A percentile compares a stretch with the other conserved stretches of the same genome.
Evolutionary conservation across 495 filamentous ascomycete species (phyloP).

Genomic region (Hypoxylon perforatum): DNA sequence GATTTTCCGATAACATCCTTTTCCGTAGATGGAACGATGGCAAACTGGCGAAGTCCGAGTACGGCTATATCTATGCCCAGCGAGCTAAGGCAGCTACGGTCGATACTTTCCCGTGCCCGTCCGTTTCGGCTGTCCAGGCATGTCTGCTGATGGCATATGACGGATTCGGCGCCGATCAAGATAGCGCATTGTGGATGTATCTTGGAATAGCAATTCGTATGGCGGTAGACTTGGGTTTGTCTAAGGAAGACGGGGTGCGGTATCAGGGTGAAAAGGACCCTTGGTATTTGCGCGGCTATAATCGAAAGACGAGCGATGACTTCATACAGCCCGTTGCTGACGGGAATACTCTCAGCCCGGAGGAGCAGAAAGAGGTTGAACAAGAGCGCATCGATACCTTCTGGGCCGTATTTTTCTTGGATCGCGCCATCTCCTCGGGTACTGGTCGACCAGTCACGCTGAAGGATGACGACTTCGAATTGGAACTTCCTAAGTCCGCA

Average conservation of each 20-base stretch:
- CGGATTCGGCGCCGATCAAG: slow-evolving; percentile 84
- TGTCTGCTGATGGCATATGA: slow-evolving; percentile 85
- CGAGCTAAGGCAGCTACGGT: slow-evolving; percentile 78
- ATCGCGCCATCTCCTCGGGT: slow-evolving; percentile 85
- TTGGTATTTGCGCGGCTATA: slow-evolving; percentile 57
- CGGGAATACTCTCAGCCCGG: slow-evolving; percentile 53
- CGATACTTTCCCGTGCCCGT: slow-evolving; percentile 81
- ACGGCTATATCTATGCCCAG: slow-evolving; percentile 80
- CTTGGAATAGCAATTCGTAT: slow-evolving; percentile 85
- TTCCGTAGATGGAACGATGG: slow-evolving; percentile 68
- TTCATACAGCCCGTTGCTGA: slow-evolving; percentile 53
- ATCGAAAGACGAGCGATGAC: slow-evolving; percentile 43
- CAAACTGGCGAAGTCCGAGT: slow-evolving; percentile 64
- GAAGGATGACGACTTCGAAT: slow-evolving; percentile 82
- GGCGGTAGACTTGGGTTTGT: slow-evolving; percentile 85
- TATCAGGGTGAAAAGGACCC: slow-evolving; percentile 69
- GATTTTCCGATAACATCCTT: slow-evolving; percentile 78
- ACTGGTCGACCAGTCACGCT: slow-evolving; percentile 84
- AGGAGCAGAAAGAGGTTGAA: slow-evolving; percentile 69
- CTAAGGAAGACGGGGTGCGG: slow-evolving; percentile 78
- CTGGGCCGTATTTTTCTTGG: slow-evolving; percentile 87
- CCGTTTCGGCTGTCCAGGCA: slow-evolving; percentile 81
- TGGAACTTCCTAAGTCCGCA: slow-evolving; percentile 73
- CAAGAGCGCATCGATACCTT: slow-evolving; percentile 84
- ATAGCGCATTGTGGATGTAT: slow-evolving; percentile 92